Percentiles rank a stretch among this genome's conserved stretches.
Evolutionary conservation across 768 basidiomycete genomes (phyloP).

Genomic region (Kwoniella heveanensis): DNA sequence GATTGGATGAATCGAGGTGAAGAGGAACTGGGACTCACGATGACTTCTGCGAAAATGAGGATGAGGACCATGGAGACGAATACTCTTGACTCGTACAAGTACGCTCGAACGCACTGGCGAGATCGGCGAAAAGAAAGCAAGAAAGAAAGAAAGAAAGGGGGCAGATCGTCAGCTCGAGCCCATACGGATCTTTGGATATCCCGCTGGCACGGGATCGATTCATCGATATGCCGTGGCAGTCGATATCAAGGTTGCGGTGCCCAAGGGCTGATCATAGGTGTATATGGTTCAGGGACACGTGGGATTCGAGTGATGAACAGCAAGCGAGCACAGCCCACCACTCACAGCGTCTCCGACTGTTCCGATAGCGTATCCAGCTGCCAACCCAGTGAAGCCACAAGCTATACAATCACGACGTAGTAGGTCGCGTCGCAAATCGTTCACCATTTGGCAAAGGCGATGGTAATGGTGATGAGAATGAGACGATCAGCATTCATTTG

Average conservation of each 20-base stretch:
- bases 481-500: too few relatives aligned
- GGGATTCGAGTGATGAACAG: neutral
- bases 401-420: constrained; percentile 60
- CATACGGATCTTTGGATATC: neutral
- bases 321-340: constrained; percentile 23
- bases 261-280: too few relatives aligned
- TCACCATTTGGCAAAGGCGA: too few relatives aligned
- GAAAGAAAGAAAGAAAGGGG: too few relatives aligned
- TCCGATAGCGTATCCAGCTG: constrained; percentile 94
- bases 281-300: too few relatives aligned
- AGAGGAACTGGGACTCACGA: too few relatives aligned
- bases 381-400: constrained; percentile 86
- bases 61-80: constrained; percentile 97
- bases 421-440: too few relatives aligned
- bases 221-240: neutral
- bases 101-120: constrained; percentile 80
- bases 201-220: too few relatives aligned
- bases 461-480: too few relatives aligned
- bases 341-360: constrained; percentile 88
- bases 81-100: constrained; percentile 83
- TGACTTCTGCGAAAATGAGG: constrained; percentile 70
- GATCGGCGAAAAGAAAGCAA: neutral
- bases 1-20: too few relatives aligned
- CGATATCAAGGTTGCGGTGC: too few relatives aligned
- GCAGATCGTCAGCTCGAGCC: neutral